Conservation (phyloP, 306 rosid species). For the Lathyrus sativus region DNA sequence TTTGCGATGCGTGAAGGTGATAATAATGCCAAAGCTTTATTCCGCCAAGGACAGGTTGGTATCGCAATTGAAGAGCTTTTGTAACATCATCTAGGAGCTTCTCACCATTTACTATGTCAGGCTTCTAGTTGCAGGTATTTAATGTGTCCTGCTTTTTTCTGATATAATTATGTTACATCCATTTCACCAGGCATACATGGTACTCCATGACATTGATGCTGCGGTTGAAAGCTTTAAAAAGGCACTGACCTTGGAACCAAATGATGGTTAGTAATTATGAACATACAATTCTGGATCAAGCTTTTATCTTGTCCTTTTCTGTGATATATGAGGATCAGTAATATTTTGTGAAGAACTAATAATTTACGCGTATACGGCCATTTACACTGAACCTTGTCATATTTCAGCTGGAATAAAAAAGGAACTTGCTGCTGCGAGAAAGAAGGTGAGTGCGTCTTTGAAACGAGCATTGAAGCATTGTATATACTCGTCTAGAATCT, state of each 20-base stretch:
- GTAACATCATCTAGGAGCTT: slow-evolving; percentile 2
- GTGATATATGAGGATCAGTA: too few relatives aligned
- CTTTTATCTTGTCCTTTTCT: not conserved
- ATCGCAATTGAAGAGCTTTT: slow-evolving; percentile 22
- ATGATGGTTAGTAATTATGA: slow-evolving; percentile 62
- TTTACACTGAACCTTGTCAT: too few relatives aligned
- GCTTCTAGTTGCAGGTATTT: slow-evolving; percentile 13
- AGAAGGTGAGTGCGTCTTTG: slow-evolving; percentile 54
- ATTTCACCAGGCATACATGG: slow-evolving; percentile 68
- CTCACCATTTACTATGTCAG: slow-evolving; percentile 17
- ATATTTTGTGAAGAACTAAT: too few relatives aligned
- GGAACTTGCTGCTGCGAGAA: slow-evolving; percentile 76
- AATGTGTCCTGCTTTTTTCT: slow-evolving; percentile 22
- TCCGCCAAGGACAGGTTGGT: slow-evolving; percentile 98
- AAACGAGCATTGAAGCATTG: slow-evolving; percentile 8
- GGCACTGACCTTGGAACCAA: slow-evolving; percentile 81
- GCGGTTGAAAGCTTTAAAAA: slow-evolving; percentile 82
- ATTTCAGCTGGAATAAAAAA: slow-evolving; percentile 78
- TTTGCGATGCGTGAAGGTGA: slow-evolving; percentile 94
- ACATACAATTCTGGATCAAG: slow-evolving; percentile 9
- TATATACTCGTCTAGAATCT: not conserved
- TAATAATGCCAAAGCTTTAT: slow-evolving; percentile 87
- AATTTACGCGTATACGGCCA: too few relatives aligned
- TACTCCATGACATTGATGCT: slow-evolving; percentile 81
- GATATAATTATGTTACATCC: slow-evolving; percentile 32